A percentile compares a stretch with the other conserved stretches of the same genome.
These are phyloP conservation scores for Epichloe typhina DNA, from an alignment of 2,329 filamentous ascomycete species.

Conservation along the genomic window DNA sequence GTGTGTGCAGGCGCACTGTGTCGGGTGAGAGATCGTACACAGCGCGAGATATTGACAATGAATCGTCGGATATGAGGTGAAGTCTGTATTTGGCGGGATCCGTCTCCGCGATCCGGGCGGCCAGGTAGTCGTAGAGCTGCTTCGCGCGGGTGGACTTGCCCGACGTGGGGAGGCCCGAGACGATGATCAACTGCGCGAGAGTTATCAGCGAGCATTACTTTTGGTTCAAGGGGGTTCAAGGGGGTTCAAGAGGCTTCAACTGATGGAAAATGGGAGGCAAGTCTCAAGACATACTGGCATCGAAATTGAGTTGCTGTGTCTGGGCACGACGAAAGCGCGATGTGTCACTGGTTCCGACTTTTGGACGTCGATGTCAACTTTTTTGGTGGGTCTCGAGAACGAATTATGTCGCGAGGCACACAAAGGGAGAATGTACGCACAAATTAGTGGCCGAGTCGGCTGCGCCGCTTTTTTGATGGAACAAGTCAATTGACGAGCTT, in stretches of 20 bases:
- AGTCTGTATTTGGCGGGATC: slow-evolving; percentile 43
- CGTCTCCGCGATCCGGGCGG: slow-evolving; percentile 34
- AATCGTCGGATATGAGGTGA: slow-evolving; percentile 62
- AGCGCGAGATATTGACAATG: slow-evolving; percentile 52
- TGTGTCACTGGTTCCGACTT: background rate
- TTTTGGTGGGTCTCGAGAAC: slow-evolving; percentile 1
- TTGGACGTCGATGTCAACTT: background rate
- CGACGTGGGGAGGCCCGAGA: slow-evolving; percentile 54
- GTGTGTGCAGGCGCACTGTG: slow-evolving; percentile 41
- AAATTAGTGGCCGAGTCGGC: too few species aligned
- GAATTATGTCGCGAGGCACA: background rate
- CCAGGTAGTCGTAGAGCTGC: slow-evolving; percentile 54
- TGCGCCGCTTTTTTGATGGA: too few species aligned
- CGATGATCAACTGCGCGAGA: slow-evolving; percentile 45
- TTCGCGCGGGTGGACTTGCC: slow-evolving; percentile 54
- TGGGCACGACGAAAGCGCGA: background rate
- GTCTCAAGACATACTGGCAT: slow-evolving; percentile 1
- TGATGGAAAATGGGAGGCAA: background rate
- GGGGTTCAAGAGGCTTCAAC: background rate
- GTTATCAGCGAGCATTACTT: slow-evolving; percentile 2
- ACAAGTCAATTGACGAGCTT: too few species aligned
- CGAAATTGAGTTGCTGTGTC: background rate
- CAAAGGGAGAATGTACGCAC: too few species aligned
- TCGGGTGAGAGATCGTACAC: slow-evolving; percentile 54
- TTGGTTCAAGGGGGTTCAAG: background rate